Evolutionary conservation across 345 rosid species (phyloP).

Genomic region (Aethionema arabicum): DNA sequence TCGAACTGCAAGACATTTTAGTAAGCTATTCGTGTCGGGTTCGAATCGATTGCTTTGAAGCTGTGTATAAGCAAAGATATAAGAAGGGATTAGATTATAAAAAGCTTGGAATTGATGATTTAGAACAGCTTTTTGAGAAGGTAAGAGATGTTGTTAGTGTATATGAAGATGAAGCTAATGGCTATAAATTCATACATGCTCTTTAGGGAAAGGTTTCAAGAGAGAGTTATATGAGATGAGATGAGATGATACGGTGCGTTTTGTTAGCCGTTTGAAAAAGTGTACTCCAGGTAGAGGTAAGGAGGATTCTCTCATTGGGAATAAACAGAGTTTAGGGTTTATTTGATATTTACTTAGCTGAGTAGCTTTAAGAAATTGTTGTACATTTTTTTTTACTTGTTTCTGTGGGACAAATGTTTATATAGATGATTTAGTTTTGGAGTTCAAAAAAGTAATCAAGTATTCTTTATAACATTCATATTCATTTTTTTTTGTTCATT

Average conservation of each 20-base stretch:
- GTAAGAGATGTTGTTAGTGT: constrained; percentile 62
- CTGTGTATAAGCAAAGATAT: constrained; percentile 75
- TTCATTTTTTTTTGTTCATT: too few relatives aligned
- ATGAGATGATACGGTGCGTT: constrained; percentile 7
- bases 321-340: constrained; percentile 6
- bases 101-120: constrained; percentile 56
- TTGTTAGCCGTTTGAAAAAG: not conserved
- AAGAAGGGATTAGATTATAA: constrained; percentile 61
- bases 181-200: constrained; percentile 55
- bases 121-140: constrained; percentile 77
- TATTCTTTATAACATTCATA: too few relatives aligned
- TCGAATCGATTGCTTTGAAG: constrained; percentile 75
- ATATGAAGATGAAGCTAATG: constrained; percentile 59
- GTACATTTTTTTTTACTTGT: constrained; percentile 23
- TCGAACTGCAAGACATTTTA: constrained; percentile 79
- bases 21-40: constrained; percentile 80
- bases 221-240: constrained; percentile 1
- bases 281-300: not conserved
- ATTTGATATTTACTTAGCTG: not conserved
- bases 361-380: constrained; percentile 12
- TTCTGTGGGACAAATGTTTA: not conserved
- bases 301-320: not conserved
- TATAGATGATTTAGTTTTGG: constrained; percentile 1
- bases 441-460: not conserved
- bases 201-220: not conserved